Evolutionary conservation across 1,284 basidiomycete genomes (phyloP).

Genomic region (Hymenochaete sp.): DNA sequence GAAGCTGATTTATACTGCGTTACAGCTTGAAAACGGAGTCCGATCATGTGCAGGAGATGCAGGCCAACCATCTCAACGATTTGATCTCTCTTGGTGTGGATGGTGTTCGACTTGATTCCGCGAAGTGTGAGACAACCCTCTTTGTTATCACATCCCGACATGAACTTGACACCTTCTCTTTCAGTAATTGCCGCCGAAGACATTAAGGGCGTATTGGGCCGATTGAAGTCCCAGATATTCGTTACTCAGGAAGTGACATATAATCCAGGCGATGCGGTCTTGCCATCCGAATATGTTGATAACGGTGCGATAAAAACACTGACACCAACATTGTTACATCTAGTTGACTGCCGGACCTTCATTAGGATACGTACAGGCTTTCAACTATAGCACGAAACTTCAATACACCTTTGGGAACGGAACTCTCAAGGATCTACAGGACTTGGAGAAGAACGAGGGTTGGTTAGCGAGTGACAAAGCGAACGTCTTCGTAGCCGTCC

Average conservation of each 20-base stretch:
- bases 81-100: slow-evolving; percentile 53
- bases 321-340: neutral
- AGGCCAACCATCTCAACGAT: slow-evolving; percentile 53
- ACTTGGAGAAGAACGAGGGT: slow-evolving; percentile 39
- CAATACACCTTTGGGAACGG: slow-evolving; percentile 41
- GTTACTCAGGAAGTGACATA: slow-evolving; percentile 46
- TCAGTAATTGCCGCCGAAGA: slow-evolving; percentile 46
- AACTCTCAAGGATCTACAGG: slow-evolving; percentile 44
- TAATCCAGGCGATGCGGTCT: slow-evolving; percentile 36
- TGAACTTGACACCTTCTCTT: neutral
- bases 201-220: slow-evolving; percentile 42
- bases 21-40: slow-evolving; percentile 50
- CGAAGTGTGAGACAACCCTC: slow-evolving; percentile 39
- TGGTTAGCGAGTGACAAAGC: slow-evolving; percentile 48
- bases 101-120: slow-evolving; percentile 57
- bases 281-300: slow-evolving; percentile 43
- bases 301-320: slow-evolving; percentile 34
- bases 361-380: slow-evolving; percentile 31
- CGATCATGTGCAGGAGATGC: slow-evolving; percentile 42
- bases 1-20: neutral
- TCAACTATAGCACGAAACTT: slow-evolving; percentile 49
- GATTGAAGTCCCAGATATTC: slow-evolving; percentile 36
- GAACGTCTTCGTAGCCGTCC: slow-evolving; percentile 64
- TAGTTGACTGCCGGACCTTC: neutral
- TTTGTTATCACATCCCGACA: slow-evolving; percentile 16